A percentile compares a stretch with the other conserved stretches of the same genome.
Conservation (phyloP, 2,329 filamentous ascomycete species). For the Capronia americana region DNA sequence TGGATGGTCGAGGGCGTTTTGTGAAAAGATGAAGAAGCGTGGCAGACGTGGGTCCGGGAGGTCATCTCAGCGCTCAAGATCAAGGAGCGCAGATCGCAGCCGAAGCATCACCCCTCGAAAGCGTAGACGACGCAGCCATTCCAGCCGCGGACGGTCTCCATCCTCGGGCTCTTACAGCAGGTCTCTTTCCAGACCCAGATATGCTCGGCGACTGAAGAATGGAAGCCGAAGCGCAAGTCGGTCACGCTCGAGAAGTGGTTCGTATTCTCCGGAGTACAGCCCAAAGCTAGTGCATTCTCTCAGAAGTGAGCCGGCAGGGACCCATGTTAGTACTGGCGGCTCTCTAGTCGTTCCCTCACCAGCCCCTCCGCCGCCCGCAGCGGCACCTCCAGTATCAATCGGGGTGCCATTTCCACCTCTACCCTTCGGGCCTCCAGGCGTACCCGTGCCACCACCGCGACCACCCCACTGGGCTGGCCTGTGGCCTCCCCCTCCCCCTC, state of each 20-base stretch:
- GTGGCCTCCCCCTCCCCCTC: constrained; percentile 39
- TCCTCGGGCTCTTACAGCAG: constrained; percentile 41
- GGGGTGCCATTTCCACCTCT: constrained; percentile 23
- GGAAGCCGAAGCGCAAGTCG: constrained; percentile 26
- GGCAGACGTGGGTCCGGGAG: constrained; percentile 37
- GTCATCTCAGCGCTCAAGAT: constrained; percentile 22
- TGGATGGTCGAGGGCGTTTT: constrained; percentile 83
- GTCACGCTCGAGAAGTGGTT: constrained; percentile 36
- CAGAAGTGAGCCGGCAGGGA: constrained; percentile 2
- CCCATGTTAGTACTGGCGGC: constrained; percentile 3
- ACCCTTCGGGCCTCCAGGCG: constrained; percentile 15
- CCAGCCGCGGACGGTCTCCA: constrained; percentile 41
- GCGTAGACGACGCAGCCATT: constrained; percentile 50
- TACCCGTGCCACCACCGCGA: constrained; percentile 11
- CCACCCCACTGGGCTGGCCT: constrained; percentile 38
- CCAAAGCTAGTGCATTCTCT: background rate
- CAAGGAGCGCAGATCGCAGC: constrained; percentile 43
- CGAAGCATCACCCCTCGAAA: constrained; percentile 53
- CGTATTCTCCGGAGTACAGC: constrained; percentile 17
- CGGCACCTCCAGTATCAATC: background rate
- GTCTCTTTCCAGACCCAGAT: constrained; percentile 41
- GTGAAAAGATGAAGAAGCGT: constrained; percentile 74
- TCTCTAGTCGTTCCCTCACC: constrained; percentile 38
- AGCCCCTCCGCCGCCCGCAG: constrained; percentile 7
- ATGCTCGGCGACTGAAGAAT: background rate